Evolutionary conservation across 495 filamentous ascomycete genomes (phyloP).

Genomic region (Daldinia loculata): DNA sequence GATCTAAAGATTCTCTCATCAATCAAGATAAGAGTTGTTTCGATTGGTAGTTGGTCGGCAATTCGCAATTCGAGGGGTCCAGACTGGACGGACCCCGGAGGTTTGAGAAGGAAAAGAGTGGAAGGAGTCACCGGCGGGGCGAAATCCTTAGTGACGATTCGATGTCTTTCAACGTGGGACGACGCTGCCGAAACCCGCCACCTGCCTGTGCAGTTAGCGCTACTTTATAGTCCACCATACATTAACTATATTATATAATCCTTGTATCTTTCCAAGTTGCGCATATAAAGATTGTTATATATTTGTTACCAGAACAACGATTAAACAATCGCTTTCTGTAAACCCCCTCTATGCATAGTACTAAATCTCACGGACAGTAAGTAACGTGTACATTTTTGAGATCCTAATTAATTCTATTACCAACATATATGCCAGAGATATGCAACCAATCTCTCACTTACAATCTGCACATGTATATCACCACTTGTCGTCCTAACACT

Average conservation of each 20-base stretch:
- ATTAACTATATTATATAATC: neutral
- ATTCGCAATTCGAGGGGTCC: slow-evolving; percentile 33
- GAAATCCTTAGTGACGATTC: slow-evolving; percentile 35
- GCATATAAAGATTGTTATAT: neutral
- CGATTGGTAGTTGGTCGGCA: slow-evolving; percentile 2
- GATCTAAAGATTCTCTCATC: neutral
- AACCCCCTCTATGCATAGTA: too few species aligned
- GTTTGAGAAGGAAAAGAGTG: slow-evolving; percentile 20
- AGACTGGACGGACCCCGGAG: slow-evolving; percentile 37
- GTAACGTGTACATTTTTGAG: too few species aligned
- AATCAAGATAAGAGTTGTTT: neutral
- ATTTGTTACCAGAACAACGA: neutral
- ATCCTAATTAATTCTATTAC: too few species aligned
- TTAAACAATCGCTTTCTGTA: neutral
- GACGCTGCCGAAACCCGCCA: slow-evolving; percentile 11
- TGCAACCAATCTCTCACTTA: too few species aligned
- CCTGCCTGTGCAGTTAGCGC: neutral
- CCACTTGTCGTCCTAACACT: too few species aligned
- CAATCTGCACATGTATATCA: too few species aligned
- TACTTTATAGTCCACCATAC: neutral
- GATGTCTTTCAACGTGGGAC: slow-evolving; percentile 5
- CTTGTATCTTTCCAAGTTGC: too few species aligned
- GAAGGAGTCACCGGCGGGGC: slow-evolving; percentile 44
- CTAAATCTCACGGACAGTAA: too few species aligned
- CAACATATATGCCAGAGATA: too few species aligned